Percentiles rank a stretch among this genome's conserved stretches.
These are phyloP conservation scores for Lactarius akahatsu DNA, from an alignment of 768 basidiomycete species.

Conservation along the genomic window DNA sequence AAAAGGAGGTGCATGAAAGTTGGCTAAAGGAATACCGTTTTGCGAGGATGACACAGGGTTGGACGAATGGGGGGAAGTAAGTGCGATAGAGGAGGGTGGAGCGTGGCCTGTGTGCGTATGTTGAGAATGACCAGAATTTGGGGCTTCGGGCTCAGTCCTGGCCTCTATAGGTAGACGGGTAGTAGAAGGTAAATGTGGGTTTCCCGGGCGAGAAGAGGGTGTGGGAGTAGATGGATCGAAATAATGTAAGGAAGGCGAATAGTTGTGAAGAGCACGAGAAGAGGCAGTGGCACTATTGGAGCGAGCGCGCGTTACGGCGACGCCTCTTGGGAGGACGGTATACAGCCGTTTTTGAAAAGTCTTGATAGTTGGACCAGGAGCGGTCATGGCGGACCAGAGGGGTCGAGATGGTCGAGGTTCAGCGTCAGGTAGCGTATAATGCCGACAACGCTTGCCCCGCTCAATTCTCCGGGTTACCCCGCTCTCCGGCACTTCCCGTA, in stretches of 20 bases:
- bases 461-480: neutral
- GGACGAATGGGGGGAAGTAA: slow-evolving; percentile 44
- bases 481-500: neutral
- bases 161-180: slow-evolving; percentile 48
- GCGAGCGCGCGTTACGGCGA: slow-evolving; percentile 40
- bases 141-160: slow-evolving; percentile 45
- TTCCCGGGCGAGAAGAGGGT: slow-evolving; percentile 41
- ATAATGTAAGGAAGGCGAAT: slow-evolving; percentile 39
- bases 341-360: slow-evolving; percentile 54
- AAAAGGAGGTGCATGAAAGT: slow-evolving; percentile 42
- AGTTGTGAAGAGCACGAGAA: slow-evolving; percentile 45
- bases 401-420: neutral
- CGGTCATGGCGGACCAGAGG: slow-evolving; percentile 34
- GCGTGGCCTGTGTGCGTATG: slow-evolving; percentile 36
- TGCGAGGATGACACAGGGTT: slow-evolving; percentile 34
- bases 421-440: neutral
- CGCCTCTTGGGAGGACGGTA: slow-evolving; percentile 43
- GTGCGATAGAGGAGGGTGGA: slow-evolving; percentile 44
- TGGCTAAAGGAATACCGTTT: slow-evolving; percentile 37
- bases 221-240: slow-evolving; percentile 42
- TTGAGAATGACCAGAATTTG: slow-evolving; percentile 35
- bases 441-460: neutral
- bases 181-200: slow-evolving; percentile 41
- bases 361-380: slow-evolving; percentile 46
- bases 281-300: slow-evolving; percentile 44